Evolutionary conservation across 352 stramenopile species (phyloP).

Genomic region (Elongisporangium anandrum): DNA sequence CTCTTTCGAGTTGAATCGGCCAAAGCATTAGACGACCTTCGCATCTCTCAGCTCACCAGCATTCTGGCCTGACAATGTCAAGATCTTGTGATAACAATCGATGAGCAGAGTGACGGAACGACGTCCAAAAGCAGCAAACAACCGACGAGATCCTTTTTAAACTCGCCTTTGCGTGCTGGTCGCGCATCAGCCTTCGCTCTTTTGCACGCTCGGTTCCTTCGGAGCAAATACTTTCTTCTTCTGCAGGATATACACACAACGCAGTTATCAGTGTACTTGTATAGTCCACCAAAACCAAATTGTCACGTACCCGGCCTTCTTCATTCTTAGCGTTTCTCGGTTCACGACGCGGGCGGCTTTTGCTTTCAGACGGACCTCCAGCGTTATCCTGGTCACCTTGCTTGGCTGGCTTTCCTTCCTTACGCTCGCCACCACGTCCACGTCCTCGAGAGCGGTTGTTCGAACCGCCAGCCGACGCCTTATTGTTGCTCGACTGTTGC

Average conservation of each 20-base stretch:
- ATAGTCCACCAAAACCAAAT: not conserved
- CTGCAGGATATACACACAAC: conserved; percentile 12
- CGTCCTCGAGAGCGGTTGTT: conserved; percentile 18
- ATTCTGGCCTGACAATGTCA: not conserved
- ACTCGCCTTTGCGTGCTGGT: not conserved
- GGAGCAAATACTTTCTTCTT: conserved; percentile 67
- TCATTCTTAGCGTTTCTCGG: conserved; percentile 9
- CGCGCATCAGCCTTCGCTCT: not conserved
- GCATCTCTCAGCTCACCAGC: not conserved
- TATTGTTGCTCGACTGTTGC: conserved; percentile 11
- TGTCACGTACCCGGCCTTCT: conserved; percentile 21
- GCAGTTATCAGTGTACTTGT: not conserved
- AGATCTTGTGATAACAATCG: not conserved
- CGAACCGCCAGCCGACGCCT: conserved; percentile 1
- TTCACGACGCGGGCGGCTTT: conserved; percentile 25
- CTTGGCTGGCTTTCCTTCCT: conserved; percentile 28
- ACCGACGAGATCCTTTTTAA: not conserved
- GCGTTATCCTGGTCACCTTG: conserved; percentile 14
- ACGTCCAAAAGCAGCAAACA: not conserved
- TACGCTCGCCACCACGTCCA: conserved; percentile 17
- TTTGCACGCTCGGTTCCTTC: conserved; percentile 41
- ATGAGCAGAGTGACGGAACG: not conserved
- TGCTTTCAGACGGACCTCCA: conserved; percentile 16
- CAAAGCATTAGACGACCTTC: not conserved
- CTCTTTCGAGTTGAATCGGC: not conserved